phyloP scores from a whole-genome alignment of 2,329 filamentous ascomycete genomes.

The Penicillium sclerotigenum region DNA sequence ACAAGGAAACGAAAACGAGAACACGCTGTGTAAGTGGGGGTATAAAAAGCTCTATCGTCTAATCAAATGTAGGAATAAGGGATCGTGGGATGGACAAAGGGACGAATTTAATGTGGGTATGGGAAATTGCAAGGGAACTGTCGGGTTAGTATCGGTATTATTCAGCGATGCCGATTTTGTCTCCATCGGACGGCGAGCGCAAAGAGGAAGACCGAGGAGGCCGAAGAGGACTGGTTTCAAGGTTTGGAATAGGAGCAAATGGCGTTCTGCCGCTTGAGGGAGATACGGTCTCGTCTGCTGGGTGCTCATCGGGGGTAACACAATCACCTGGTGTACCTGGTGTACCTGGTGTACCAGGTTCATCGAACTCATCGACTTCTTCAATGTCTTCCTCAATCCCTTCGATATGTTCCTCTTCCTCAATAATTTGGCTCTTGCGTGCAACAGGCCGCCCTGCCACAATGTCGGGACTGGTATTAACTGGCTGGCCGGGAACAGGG shows the following conservation, averaged over 20 bases:
- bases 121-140: constrained; percentile 7
- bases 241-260: constrained; percentile 34
- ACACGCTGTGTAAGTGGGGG: constrained; percentile 18
- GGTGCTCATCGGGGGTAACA: constrained; percentile 10
- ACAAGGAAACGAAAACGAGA: constrained; percentile 5
- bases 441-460: constrained; percentile 27
- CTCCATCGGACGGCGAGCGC: constrained; percentile 17
- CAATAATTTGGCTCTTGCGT: constrained; percentile 44
- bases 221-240: constrained; percentile 30
- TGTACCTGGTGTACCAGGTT: constrained; percentile 23
- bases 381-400: constrained; percentile 41
- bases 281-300: constrained; percentile 15
- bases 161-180: constrained; percentile 2
- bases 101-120: constrained; percentile 6
- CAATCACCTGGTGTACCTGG: constrained; percentile 24
- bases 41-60: constrained; percentile 28
- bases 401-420: constrained; percentile 44
- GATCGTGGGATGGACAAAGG: constrained; percentile 11
- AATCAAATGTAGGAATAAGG: constrained; percentile 11
- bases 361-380: constrained; percentile 42
- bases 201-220: constrained; percentile 43
- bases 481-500: constrained; percentile 31
- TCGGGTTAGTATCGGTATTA: constrained; percentile 11
- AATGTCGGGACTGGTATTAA: constrained; percentile 16
- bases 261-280: constrained; percentile 22